A percentile compares a stretch with the other conserved stretches of the same genome.
Evolutionary conservation across 306 rosid genomes (phyloP).

Genomic region (Lagenaria siceraria): DNA sequence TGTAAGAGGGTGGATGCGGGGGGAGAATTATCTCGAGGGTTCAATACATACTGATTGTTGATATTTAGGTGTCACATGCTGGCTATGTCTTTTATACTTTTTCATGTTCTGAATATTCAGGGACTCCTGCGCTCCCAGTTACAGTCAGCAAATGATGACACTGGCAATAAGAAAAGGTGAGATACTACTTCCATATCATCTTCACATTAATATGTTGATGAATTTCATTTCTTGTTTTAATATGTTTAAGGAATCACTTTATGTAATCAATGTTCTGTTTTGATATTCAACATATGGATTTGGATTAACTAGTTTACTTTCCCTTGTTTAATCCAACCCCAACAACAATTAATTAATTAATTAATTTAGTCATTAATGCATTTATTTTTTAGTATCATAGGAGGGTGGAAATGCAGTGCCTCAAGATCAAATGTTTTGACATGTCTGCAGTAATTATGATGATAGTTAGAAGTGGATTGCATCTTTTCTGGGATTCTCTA

Average conservation of each 20-base stretch:
- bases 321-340: neutral
- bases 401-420: neutral
- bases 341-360: no score
- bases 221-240: neutral
- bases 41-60: neutral
- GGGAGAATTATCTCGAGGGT: neutral
- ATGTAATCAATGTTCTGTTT: neutral
- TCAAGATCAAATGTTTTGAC: neutral
- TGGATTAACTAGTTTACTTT: neutral
- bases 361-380: neutral
- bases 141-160: constrained; percentile 66
- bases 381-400: neutral
- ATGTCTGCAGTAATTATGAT: neutral
- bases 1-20: neutral
- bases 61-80: neutral
- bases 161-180: constrained; percentile 65
- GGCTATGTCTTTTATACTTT: neutral
- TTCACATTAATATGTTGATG: neutral
- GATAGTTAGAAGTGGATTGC: neutral
- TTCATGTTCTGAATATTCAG: constrained; percentile 25
- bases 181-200: neutral
- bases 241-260: neutral
- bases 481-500: neutral
- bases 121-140: constrained; percentile 78
- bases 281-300: neutral